Percentiles rank a stretch among this genome's conserved stretches.
Evolutionary conservation across 148 eudicot genomes (phyloP).

Genomic region (Tetragonia tetragonoides): DNA sequence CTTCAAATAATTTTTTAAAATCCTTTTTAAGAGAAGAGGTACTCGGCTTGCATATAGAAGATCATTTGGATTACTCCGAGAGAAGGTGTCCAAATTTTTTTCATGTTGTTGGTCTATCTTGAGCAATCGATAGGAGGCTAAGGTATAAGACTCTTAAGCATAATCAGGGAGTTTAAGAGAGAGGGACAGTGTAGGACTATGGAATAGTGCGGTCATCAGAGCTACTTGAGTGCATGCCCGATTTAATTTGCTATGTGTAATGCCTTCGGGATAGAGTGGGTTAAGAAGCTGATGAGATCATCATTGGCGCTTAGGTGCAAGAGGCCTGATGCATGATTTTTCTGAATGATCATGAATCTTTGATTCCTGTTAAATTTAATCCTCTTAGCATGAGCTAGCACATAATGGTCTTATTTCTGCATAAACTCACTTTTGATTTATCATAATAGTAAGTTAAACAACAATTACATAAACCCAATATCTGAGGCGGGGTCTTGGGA

Average conservation of each 20-base stretch:
- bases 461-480: too few relatives aligned
- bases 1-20: neutral
- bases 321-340: neutral
- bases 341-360: neutral
- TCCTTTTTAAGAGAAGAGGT: neutral
- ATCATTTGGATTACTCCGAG: constrained; percentile 1
- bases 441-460: too few relatives aligned
- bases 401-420: too few relatives aligned
- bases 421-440: too few relatives aligned
- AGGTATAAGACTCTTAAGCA: neutral
- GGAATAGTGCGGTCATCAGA: neutral
- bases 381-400: neutral
- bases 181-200: neutral
- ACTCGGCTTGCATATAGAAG: constrained; percentile 8
- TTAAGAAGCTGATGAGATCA: neutral
- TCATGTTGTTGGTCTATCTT: constrained; percentile 1
- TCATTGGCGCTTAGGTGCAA: neutral
- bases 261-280: constrained; percentile 1
- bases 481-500: too few relatives aligned
- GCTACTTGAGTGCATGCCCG: neutral
- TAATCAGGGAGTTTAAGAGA: neutral
- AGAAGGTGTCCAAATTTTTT: neutral
- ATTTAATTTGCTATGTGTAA: neutral
- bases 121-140: neutral
- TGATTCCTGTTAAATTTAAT: neutral